Base-by-base conservation (phyloP, 2,329 filamentous ascomycete species). In the Pezicula carpinea region DNA sequence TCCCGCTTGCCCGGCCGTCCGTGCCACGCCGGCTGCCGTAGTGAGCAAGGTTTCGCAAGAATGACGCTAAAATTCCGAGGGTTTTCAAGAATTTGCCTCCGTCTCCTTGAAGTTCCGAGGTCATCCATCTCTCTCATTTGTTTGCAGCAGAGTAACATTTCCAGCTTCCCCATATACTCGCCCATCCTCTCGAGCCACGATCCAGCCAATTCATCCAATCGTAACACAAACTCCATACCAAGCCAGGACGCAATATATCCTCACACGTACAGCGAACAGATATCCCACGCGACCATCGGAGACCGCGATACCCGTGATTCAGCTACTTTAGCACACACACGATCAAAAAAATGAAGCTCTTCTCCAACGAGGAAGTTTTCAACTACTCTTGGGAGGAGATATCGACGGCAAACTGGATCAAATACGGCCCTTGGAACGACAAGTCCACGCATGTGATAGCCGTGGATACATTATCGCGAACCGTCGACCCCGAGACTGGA, bases 361-460 rank as follows among this genome's bases (percentile, higher is more conserved):
- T 97, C 64, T 88, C 89, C 59, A 95, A 89, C 63, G 75, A 77
- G 33, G 88, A 89, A 70, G 90, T 89, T 52, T 99, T 95, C 72
- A 80, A 96, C 73, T 99, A 99, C 77, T 95, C 92, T 39, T 99
- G 93, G 93, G 89, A 96, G 64, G 92, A 97, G 69, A 93, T 99
- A 31, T 96, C 90, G 21, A 90, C 89, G 13, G 90, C 88, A 66
- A 99, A 99, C 78, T 99, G 93, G 93, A 86, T 84, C 59, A 99
- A 99, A 70, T 99, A 99, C 72, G 95, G 89, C 63, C 92, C 92
- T 17, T 97, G 93, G 92, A 99, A 99, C 74, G 87, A 96, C 68
- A 93, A 96, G 72, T 91, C 88, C n/a, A 89, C 90, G 34, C 93
- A 99, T 69, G 93, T 99, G 57, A 83, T 95, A 56, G 91, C 89